Evolutionary conservation across 306 rosid species (phyloP).

Genomic region (Medicago arabica): DNA sequence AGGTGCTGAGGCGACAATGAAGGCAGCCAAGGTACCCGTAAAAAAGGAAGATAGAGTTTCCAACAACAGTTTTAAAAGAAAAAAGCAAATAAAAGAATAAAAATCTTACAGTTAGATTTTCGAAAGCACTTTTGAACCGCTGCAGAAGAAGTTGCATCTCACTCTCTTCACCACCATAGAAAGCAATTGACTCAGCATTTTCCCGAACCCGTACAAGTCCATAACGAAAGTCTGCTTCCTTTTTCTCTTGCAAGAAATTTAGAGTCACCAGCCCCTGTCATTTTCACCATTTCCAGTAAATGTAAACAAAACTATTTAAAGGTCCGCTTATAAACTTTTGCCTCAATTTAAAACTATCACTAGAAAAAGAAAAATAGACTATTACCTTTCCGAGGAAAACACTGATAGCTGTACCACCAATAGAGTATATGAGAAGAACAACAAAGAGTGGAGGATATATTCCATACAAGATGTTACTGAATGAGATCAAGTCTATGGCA

Average conservation of each 20-base stretch:
- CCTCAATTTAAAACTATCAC: conserved; percentile 22
- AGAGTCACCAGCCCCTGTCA: conserved; percentile 83
- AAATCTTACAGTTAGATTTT: conserved; percentile 77
- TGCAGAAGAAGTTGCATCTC: conserved; percentile 93
- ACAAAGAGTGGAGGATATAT: conserved; percentile 92
- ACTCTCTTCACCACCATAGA: conserved; percentile 89
- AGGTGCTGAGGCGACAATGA: too few relatives aligned
- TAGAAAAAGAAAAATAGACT: not conserved
- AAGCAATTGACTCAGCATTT: conserved; percentile 97
- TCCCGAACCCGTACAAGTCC: conserved; percentile 96
- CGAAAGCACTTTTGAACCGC: conserved; percentile 92
- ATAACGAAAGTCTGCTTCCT: conserved; percentile 98
- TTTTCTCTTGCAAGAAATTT: conserved; percentile 97
- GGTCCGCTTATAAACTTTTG: not conserved
- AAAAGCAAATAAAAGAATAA: conserved; percentile 29
- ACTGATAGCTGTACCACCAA: conserved; percentile 93
- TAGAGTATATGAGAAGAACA: conserved; percentile 82
- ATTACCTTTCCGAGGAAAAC: conserved; percentile 91
- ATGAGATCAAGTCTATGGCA: conserved; percentile 84
- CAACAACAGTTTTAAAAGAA: conserved; percentile 11
- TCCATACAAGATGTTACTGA: conserved; percentile 90
- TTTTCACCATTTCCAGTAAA: conserved; percentile 25
- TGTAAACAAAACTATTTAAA: conserved; percentile 22
- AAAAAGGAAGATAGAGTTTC: too few relatives aligned
- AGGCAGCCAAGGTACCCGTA: too few relatives aligned